Percentiles rank a stretch among this genome's conserved stretches.
These are phyloP conservation scores for Leptosphaerulina australis DNA, from an alignment of 2,329 filamentous ascomycete genomes.

Conservation along the genomic window DNA sequence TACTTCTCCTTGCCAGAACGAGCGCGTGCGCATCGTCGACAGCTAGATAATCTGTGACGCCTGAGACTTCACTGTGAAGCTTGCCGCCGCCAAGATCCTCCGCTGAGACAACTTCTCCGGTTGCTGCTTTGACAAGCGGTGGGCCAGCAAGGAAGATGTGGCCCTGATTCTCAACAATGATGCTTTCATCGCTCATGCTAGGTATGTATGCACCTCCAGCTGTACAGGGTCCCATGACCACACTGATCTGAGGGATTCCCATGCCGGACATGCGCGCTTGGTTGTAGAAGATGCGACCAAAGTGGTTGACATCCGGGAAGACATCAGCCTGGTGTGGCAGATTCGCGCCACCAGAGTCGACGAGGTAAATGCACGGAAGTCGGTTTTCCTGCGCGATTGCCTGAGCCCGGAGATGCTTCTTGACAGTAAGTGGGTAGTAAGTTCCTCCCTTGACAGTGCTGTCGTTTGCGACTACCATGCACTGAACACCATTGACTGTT, in stretches of 20 bases:
- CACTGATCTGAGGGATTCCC: slow-evolving; percentile 90
- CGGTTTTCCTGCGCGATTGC: slow-evolving; percentile 87
- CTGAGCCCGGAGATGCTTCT: slow-evolving; percentile 94
- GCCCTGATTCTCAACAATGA: slow-evolving; percentile 95
- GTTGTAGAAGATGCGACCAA: slow-evolving; percentile 97
- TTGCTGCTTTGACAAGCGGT: slow-evolving; percentile 93
- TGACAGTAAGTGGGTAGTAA: slow-evolving; percentile 96
- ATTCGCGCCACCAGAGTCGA: slow-evolving; percentile 94
- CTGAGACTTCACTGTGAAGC: slow-evolving; percentile 87
- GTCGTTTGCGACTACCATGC: slow-evolving; percentile 93
- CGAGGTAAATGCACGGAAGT: slow-evolving; percentile 86
- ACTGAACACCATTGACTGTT: slow-evolving; percentile 86
- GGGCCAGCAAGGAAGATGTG: slow-evolving; percentile 96
- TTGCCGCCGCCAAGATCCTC: slow-evolving; percentile 90
- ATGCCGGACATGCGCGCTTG: slow-evolving; percentile 89
- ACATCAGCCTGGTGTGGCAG: slow-evolving; percentile 94
- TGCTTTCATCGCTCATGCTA: slow-evolving; percentile 96
- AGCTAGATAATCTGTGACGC: slow-evolving; percentile 93
- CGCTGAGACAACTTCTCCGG: slow-evolving; percentile 86
- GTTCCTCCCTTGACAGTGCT: slow-evolving; percentile 97
- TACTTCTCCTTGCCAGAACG: slow-evolving; percentile 79
- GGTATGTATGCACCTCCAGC: slow-evolving; percentile 95
- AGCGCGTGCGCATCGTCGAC: slow-evolving; percentile 93
- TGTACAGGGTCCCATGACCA: slow-evolving; percentile 97
- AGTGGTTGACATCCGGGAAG: slow-evolving; percentile 93